Conservation (phyloP, 768 basidiomycete species). For the Lyophyllum shimeji region DNA sequence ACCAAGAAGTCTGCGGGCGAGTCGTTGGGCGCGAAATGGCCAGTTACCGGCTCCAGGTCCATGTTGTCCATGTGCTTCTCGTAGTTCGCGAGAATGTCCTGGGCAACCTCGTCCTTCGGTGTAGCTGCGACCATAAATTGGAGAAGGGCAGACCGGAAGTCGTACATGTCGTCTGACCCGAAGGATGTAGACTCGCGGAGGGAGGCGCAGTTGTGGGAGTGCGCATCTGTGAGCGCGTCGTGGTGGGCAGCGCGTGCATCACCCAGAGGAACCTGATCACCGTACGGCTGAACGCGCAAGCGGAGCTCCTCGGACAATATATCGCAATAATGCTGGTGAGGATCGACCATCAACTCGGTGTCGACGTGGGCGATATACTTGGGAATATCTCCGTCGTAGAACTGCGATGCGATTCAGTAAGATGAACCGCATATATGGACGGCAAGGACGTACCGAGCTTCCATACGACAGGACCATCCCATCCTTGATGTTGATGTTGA, state of each 20-base stretch:
- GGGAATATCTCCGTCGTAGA: slow-evolving; percentile 68
- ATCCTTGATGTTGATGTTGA: slow-evolving; percentile 90
- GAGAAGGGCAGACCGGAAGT: slow-evolving; percentile 60
- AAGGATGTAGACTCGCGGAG: slow-evolving; percentile 33
- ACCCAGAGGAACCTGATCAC: slow-evolving; percentile 37
- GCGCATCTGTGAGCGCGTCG: slow-evolving; percentile 43
- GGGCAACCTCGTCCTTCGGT: slow-evolving; percentile 44
- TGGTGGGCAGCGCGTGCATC: slow-evolving; percentile 16
- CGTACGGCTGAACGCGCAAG: slow-evolving; percentile 25
- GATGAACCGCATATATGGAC: neutral
- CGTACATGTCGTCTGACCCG: slow-evolving; percentile 28
- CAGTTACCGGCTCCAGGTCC: slow-evolving; percentile 29
- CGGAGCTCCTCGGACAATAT: slow-evolving; percentile 38
- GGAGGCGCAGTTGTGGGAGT: slow-evolving; percentile 57
- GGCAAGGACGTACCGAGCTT: slow-evolving; percentile 60
- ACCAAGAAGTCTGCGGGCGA: slow-evolving; percentile 41
- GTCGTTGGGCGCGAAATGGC: slow-evolving; percentile 46
- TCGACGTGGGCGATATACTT: slow-evolving; percentile 29
- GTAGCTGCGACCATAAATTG: slow-evolving; percentile 80
- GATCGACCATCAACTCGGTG: slow-evolving; percentile 23
- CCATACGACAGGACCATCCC: slow-evolving; percentile 85
- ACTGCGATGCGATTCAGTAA: slow-evolving; percentile 40
- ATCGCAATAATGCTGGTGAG: slow-evolving; percentile 56
- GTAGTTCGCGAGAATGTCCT: slow-evolving; percentile 50
- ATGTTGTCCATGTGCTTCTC: slow-evolving; percentile 53